Evolutionary conservation across 2,329 filamentous ascomycete genomes (phyloP).

Genomic region (Fusarium goolgardi): DNA sequence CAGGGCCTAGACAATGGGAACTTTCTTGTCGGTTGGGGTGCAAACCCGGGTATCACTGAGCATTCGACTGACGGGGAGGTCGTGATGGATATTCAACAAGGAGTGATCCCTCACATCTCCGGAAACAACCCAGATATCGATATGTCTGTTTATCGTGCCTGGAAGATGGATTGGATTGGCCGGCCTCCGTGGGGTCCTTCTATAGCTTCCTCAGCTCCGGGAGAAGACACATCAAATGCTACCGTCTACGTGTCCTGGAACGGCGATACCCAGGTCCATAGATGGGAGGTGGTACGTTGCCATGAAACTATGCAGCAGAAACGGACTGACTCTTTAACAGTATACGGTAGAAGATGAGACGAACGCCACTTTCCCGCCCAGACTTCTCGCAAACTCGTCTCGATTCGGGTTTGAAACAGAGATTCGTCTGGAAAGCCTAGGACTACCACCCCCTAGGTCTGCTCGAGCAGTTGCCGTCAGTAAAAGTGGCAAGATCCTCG

Average conservation of each 20-base stretch:
- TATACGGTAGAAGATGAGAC: conserved; percentile 35
- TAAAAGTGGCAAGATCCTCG: conserved; percentile 35
- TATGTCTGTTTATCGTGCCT: conserved; percentile 44
- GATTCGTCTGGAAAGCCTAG: conserved; percentile 17
- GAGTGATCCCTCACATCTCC: conserved; percentile 56
- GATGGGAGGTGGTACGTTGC: conserved; percentile 42
- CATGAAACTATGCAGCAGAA: background rate
- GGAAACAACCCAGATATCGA: conserved; percentile 17
- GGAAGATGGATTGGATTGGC: conserved; percentile 46
- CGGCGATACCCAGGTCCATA: conserved; percentile 42
- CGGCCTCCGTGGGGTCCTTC: conserved; percentile 44
- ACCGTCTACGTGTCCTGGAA: conserved; percentile 47
- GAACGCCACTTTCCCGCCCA: conserved; percentile 27
- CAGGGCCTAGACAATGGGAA: conserved; percentile 66
- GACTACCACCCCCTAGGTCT: conserved; percentile 13
- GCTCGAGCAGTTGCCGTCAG: conserved; percentile 35
- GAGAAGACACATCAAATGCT: conserved; percentile 18
- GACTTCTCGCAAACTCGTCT: conserved; percentile 37
- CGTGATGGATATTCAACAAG: conserved; percentile 56
- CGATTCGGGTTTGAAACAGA: conserved; percentile 40
- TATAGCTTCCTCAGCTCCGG: conserved; percentile 30
- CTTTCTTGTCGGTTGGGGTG: conserved; percentile 68
- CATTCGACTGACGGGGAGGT: conserved; percentile 47
- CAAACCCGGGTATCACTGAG: conserved; percentile 61
- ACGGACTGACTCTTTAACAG: conserved; percentile 18